phyloP scores from a whole-genome alignment of 768 basidiomycete genomes.

The Sarcodon aspratus region DNA sequence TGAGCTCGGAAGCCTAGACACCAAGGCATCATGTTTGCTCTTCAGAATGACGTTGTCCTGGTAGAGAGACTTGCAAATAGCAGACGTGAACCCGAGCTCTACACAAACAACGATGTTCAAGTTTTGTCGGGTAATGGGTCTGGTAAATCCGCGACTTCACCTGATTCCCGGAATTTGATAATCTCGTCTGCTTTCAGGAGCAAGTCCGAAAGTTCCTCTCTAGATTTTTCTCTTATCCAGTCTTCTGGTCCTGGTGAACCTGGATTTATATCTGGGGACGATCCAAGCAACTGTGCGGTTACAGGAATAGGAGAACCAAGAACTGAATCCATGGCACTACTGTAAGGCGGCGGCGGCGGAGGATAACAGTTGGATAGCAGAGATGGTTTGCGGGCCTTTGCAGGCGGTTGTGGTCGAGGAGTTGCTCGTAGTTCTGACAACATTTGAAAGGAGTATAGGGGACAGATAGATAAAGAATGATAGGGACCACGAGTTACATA shows the following conservation, averaged over 20 bases:
- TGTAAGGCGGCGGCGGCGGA: conserved; percentile 49
- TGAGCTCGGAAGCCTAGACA: conserved; percentile 41
- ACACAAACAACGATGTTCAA: not conserved
- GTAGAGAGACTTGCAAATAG: conserved; percentile 57
- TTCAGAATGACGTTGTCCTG: conserved; percentile 60
- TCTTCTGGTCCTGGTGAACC: conserved; percentile 18
- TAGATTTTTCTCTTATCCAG: conserved; percentile 55
- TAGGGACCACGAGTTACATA: too few relatives aligned
- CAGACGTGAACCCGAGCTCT: conserved; percentile 63
- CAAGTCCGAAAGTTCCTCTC: conserved; percentile 60
- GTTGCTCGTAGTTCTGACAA: conserved; percentile 24
- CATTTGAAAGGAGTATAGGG: conserved; percentile 16
- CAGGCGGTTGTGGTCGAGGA: conserved; percentile 61
- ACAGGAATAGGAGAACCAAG: conserved; percentile 26
- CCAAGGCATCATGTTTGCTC: conserved; percentile 58
- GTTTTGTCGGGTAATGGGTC: not conserved
- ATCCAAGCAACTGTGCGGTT: conserved; percentile 21
- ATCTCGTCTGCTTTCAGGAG: conserved; percentile 63
- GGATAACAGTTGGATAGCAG: conserved; percentile 12
- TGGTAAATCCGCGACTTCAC: conserved; percentile 27
- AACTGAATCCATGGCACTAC: conserved; percentile 23
- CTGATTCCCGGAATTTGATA: conserved; percentile 68
- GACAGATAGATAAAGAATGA: not conserved
- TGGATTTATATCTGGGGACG: conserved; percentile 9
- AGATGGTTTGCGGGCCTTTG: conserved; percentile 43